Conservation (phyloP, 164 flowering plant genomes). For the Aristolochia fimbriata region DNA sequence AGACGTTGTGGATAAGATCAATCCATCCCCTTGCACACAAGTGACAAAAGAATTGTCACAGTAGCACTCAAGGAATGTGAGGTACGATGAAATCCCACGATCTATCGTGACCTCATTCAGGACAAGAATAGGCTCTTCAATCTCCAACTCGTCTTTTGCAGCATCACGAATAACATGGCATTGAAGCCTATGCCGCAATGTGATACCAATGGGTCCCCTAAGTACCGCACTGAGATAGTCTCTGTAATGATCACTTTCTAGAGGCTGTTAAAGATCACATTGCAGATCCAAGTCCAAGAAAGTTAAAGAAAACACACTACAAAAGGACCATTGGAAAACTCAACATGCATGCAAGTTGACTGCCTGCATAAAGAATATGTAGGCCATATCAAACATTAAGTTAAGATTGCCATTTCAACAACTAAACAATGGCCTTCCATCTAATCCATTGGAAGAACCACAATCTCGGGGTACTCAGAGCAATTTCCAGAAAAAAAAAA, state of each 20-base stretch:
- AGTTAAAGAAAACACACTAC: not conserved
- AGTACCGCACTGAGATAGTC: conserved; percentile 65
- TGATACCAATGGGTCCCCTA: conserved; percentile 85
- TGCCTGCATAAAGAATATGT: too few relatives aligned
- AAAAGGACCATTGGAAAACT: not conserved
- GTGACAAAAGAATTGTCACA: conserved; percentile 88
- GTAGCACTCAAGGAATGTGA: conserved; percentile 90
- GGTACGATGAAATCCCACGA: conserved; percentile 91
- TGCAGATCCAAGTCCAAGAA: not conserved
- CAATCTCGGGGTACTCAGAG: too few relatives aligned
- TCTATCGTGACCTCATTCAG: conserved; percentile 97
- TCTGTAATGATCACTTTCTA: conserved; percentile 80
- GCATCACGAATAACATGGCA: conserved; percentile 74
- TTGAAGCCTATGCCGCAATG: conserved; percentile 79
- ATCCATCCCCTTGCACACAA: conserved; percentile 93
- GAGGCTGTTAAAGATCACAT: conserved; percentile 41
- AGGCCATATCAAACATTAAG: too few relatives aligned
- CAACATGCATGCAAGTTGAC: too few relatives aligned
- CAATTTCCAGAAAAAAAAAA: too few relatives aligned
- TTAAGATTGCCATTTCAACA: too few relatives aligned
- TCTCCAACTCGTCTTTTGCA: conserved; percentile 71
- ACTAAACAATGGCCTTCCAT: too few relatives aligned
- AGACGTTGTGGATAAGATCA: conserved; percentile 89
- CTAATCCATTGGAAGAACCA: too few relatives aligned
- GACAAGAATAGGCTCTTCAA: conserved; percentile 79